A percentile compares a stretch with the other conserved stretches of the same genome.
Evolutionary conservation across 306 rosid genomes (phyloP).

Genomic region (Oxytropis ochrocephala): DNA sequence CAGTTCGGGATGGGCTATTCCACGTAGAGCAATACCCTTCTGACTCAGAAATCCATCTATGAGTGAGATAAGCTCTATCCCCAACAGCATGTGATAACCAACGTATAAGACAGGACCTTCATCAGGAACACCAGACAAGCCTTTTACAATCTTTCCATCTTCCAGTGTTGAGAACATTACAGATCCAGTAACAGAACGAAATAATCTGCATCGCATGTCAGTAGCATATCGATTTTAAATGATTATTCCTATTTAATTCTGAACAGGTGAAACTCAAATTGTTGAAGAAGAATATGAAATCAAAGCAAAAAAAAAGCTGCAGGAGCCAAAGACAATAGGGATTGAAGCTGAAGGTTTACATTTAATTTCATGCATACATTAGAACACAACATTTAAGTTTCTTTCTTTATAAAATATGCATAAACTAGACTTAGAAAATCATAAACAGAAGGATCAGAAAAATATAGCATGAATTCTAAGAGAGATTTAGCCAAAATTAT

Average conservation of each 20-base stretch:
- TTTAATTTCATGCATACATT: background rate
- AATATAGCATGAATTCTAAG: too few relatives aligned
- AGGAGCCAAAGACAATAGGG: background rate
- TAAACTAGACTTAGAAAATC: background rate
- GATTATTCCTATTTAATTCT: background rate
- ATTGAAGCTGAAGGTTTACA: background rate
- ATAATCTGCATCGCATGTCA: slow-evolving; percentile 36
- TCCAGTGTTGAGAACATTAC: slow-evolving; percentile 73
- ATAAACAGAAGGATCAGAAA: background rate
- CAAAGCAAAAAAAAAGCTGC: background rate
- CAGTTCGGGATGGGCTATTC: slow-evolving; percentile 71
- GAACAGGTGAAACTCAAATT: background rate
- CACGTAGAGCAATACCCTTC: slow-evolving; percentile 60
- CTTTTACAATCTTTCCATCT: slow-evolving; percentile 77
- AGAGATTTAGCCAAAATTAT: background rate
- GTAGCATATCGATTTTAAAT: slow-evolving; percentile 9
- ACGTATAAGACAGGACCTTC: slow-evolving; percentile 87
- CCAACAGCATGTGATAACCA: slow-evolving; percentile 81
- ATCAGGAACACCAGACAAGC: slow-evolving; percentile 81
- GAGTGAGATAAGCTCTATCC: slow-evolving; percentile 53
- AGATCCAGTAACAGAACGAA: slow-evolving; percentile 55
- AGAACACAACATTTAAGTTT: too few relatives aligned
- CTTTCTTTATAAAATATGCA: too few relatives aligned
- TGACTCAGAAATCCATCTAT: slow-evolving; percentile 52
- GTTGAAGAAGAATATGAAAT: background rate